Percentiles rank a stretch among this genome's conserved stretches.
phyloP scores from a whole-genome alignment of 257 asterid species.

The Plantago elongata region DNA sequence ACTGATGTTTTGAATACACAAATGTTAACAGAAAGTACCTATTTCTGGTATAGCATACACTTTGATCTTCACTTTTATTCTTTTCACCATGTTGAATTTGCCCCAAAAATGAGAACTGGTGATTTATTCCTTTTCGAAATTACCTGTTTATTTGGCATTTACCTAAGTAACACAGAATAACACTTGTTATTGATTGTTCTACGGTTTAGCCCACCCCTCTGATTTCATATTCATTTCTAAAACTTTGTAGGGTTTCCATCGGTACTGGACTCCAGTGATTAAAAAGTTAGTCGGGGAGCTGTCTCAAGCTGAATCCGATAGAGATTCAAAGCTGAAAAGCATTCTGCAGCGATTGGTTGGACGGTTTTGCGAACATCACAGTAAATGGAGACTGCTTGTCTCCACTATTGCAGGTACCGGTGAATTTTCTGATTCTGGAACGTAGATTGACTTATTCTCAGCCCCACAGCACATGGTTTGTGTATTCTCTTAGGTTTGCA shows the following conservation, averaged over 20 bases:
- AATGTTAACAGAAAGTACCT: no score
- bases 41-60: no score
- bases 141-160: no score
- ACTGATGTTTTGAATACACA: no score
- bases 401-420: constrained; percentile 68
- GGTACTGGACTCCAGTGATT: constrained; percentile 84
- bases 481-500: no score
- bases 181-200: constrained; percentile 15
- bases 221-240: constrained; percentile 7
- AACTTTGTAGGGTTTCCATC: constrained; percentile 63
- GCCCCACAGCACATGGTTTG: background rate
- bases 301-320: constrained; percentile 79
- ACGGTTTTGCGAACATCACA: constrained; percentile 68
- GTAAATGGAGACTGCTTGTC: constrained; percentile 82
- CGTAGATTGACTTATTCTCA: constrained; percentile 15
- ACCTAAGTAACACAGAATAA: background rate
- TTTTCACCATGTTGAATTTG: no score
- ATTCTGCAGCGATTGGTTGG: constrained; percentile 75
- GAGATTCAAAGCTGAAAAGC: constrained; percentile 76
- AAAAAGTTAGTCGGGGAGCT: constrained; percentile 64
- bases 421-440: constrained; percentile 20
- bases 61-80: no score
- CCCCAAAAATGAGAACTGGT: no score
- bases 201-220: background rate
- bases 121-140: no score